Conservation (phyloP, 306 rosid species). For the Datisca glomerata region DNA sequence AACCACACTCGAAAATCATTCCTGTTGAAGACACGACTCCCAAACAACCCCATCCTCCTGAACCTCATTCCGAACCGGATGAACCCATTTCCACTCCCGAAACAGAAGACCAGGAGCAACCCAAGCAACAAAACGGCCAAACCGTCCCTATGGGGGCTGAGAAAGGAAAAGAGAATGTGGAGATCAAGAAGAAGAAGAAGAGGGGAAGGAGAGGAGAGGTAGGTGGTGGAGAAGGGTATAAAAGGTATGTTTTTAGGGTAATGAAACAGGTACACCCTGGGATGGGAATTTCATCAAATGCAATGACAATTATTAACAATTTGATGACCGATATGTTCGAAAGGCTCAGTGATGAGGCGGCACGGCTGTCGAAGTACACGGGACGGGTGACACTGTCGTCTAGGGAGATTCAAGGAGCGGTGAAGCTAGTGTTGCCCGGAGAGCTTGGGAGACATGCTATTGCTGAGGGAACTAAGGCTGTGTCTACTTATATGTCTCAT, state of each 20-base stretch:
- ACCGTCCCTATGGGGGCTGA: neutral
- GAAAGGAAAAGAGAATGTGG: conserved; percentile 1
- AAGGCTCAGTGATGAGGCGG: conserved; percentile 51
- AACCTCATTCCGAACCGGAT: neutral
- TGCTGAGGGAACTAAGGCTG: conserved; percentile 61
- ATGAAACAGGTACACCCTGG: conserved; percentile 78
- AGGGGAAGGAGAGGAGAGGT: neutral
- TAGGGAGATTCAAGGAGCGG: conserved; percentile 58
- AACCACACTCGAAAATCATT: neutral
- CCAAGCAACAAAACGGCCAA: neutral
- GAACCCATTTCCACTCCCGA: neutral
- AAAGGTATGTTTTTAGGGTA: conserved; percentile 52
- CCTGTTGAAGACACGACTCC: conserved; percentile 17
- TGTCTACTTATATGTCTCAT: neutral
- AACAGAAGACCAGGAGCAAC: neutral
- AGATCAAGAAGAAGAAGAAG: conserved; percentile 17
- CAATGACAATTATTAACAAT: conserved; percentile 50
- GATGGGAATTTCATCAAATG: conserved; percentile 40
- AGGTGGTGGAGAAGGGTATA: conserved; percentile 35
- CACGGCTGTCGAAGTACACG: conserved; percentile 26
- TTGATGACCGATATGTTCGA: conserved; percentile 80
- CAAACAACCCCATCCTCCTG: neutral
- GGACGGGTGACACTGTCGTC: conserved; percentile 31
- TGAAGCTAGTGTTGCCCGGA: conserved; percentile 48
- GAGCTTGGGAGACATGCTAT: conserved; percentile 63